Base-by-base conservation (phyloP, 768 basidiomycete genomes). In the Amanita molliuscula region DNA sequence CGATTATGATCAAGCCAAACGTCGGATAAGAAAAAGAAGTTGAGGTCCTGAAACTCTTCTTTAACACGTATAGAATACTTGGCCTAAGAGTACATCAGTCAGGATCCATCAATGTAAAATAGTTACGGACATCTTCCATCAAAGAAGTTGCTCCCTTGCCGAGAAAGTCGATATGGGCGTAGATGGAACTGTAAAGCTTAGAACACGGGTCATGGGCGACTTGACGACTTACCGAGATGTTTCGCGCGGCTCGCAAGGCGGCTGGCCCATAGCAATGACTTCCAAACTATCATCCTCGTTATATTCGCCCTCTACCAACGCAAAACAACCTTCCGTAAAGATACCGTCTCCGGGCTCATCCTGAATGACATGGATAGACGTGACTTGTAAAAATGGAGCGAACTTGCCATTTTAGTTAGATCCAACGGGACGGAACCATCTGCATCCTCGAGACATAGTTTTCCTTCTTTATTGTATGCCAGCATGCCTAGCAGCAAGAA, bases 401-500 rank as follows among this genome's bases (percentile, higher is more conserved):
- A 11, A 63, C 82, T 59, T 56, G 94, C 95, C 46, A 94, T 73
- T 60, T 85, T 84, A 4, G 86, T 83, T 53, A 96, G 84, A 62
- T 98, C 91, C 36, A 99, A 73, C 46, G 81, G 82, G 5, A 98
- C 95, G 23, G 72, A 74, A 9, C 95, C 96, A 59, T 99, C 96
- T 8, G 87, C 74, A 62, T 99, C 96, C 66, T 98, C 96, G 18
- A 99, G 69, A 59, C 85, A 94, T 21, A 96, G 66, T 57, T 81
- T 85, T 1, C 95, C 94, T 64, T 95, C 90, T 61, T 92, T 92
- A 53, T 85, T 82, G 54, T 91, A 82, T 1, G 82, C 71, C 4
- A 99, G 76, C 85, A 98, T 91, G 13, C 96, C 96, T 29, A 98
- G 79, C 4, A 99, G 77, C 40, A 99, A 68, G 67, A 99, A 99